These are phyloP conservation scores for Hypholoma fasciculare DNA, from an alignment of 768 basidiomycete genomes.

Conservation along the genomic window DNA sequence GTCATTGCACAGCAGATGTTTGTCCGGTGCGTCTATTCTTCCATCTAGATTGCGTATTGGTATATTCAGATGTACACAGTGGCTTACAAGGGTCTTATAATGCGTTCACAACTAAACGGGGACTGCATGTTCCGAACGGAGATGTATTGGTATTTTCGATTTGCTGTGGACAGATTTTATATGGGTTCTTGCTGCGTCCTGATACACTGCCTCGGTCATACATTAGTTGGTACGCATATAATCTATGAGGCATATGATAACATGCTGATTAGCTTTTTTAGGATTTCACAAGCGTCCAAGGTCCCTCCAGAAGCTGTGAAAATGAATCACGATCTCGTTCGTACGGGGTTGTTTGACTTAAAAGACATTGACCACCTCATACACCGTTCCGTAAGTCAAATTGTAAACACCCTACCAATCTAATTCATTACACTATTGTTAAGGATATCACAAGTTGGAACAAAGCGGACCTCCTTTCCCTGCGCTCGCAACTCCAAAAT, in stretches of 20 bases:
- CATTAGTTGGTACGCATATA: slow-evolving; percentile 55
- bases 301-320: slow-evolving; percentile 57
- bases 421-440: neutral
- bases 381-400: slow-evolving; percentile 39
- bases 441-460: slow-evolving; percentile 59
- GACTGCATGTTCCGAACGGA: slow-evolving; percentile 78
- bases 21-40: slow-evolving; percentile 60
- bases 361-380: slow-evolving; percentile 58
- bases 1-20: slow-evolving; percentile 87
- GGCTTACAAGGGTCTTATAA: slow-evolving; percentile 93
- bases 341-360: slow-evolving; percentile 55
- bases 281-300: slow-evolving; percentile 73
- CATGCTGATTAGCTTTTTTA: slow-evolving; percentile 23
- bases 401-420: too few relatives aligned
- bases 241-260: neutral
- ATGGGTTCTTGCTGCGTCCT: slow-evolving; percentile 72
- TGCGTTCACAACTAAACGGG: slow-evolving; percentile 64
- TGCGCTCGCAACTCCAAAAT: slow-evolving; percentile 36
- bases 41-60: neutral
- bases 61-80: slow-evolving; percentile 33
- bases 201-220: slow-evolving; percentile 86
- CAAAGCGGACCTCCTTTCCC: slow-evolving; percentile 41
- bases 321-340: slow-evolving; percentile 63
- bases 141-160: slow-evolving; percentile 80
- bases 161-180: slow-evolving; percentile 87